These are phyloP conservation scores for Hyphodiscus hymeniophilus DNA, from an alignment of 495 filamentous ascomycete species.

Conservation along the genomic window DNA sequence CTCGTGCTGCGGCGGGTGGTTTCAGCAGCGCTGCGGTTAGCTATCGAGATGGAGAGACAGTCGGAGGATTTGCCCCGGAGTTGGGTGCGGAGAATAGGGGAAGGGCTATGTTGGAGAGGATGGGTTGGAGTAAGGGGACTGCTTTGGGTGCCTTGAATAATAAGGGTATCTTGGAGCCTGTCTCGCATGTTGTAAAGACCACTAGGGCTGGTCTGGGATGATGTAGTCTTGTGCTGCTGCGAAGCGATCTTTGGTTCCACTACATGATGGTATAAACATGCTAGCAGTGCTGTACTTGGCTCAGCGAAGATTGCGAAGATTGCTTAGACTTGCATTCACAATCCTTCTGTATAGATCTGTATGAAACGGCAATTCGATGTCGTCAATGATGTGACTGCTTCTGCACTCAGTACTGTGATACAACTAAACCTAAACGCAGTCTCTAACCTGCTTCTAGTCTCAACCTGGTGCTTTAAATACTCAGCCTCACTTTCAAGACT, in stretches of 20 bases:
- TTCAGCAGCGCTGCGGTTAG: constrained; percentile 36
- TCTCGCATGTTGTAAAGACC: constrained; percentile 82
- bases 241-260: not conserved
- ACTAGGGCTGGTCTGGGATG: constrained; percentile 77
- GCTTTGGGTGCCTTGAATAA: constrained; percentile 76
- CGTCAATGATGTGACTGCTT: no score
- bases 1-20: constrained; percentile 27
- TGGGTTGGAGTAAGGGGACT: constrained; percentile 91
- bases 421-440: no score
- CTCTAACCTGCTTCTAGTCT: no score
- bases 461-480: no score
- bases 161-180: constrained; percentile 79
- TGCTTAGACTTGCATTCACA: no score
- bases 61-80: constrained; percentile 77
- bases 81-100: constrained; percentile 78
- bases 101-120: constrained; percentile 86
- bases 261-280: not conserved
- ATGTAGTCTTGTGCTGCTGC: constrained; percentile 19
- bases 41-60: constrained; percentile 81
- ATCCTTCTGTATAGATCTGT: no score
- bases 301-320: constrained; percentile 3
- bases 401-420: no score
- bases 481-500: no score
- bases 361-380: no score
- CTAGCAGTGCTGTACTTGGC: no score